Conservation (phyloP, 2,329 filamentous ascomycete species). For the Berkeleyomyces rouxiae region DNA sequence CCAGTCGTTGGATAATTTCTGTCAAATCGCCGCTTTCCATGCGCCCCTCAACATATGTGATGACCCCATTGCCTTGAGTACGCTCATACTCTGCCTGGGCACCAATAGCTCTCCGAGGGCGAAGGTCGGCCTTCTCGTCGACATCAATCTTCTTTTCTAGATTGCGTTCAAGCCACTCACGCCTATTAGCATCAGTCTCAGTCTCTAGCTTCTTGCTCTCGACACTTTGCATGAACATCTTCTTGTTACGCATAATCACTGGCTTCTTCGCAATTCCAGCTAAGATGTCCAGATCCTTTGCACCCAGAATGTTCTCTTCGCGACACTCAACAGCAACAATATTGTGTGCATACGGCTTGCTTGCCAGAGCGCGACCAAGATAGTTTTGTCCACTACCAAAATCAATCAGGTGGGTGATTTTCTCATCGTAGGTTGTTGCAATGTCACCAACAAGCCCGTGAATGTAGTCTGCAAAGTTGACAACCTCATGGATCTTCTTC, state of each 20-base stretch:
- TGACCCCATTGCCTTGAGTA: conserved; percentile 47
- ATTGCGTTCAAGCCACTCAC: conserved; percentile 16
- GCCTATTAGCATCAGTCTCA: conserved; percentile 23
- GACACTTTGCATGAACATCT: conserved; percentile 45
- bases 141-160: conserved; percentile 15
- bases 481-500: conserved; percentile 91
- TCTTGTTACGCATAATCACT: conserved; percentile 67
- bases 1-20: conserved; percentile 47
- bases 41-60: conserved; percentile 62
- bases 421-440: conserved; percentile 33
- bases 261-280: conserved; percentile 61
- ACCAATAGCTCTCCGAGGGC: conserved; percentile 31
- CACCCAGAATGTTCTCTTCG: conserved; percentile 71
- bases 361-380: conserved; percentile 72
- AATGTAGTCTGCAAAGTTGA: conserved; percentile 76
- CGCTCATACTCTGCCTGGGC: conserved; percentile 33
- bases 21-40: conserved; percentile 58
- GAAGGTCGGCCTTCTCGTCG: conserved; percentile 24
- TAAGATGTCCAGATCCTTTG: conserved; percentile 67
- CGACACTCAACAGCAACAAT: conserved; percentile 84
- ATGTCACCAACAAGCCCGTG: conserved; percentile 43
- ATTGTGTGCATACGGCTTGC: conserved; percentile 66
- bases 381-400: conserved; percentile 97
- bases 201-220: conserved; percentile 31
- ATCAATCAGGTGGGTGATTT: conserved; percentile 78